Conservation (phyloP, 106 monocot genomes). For the Xerophyta viscosa region DNA sequence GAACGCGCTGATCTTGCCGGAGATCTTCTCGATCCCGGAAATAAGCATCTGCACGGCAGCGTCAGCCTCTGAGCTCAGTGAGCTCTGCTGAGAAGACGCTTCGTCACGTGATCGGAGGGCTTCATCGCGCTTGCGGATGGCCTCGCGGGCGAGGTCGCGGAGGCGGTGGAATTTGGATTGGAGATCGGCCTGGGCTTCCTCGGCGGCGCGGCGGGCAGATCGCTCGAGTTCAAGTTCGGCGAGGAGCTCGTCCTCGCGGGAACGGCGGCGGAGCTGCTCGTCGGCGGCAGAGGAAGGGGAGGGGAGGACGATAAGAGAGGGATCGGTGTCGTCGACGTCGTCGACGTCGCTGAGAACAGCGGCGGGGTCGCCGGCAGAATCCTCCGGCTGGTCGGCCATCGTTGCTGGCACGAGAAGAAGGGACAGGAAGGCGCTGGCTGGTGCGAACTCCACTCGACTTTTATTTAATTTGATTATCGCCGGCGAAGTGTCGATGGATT, state of each 20-base stretch:
- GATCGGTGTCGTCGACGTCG: constrained; percentile 33
- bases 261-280: constrained; percentile 7
- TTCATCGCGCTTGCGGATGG: constrained; percentile 23
- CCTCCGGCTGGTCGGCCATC: too few relatives aligned
- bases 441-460: too few relatives aligned
- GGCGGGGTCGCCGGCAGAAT: constrained; percentile 19
- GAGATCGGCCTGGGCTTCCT: constrained; percentile 29
- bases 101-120: constrained; percentile 18
- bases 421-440: too few relatives aligned
- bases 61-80: constrained; percentile 40
- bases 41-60: constrained; percentile 70
- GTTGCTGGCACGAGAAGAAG: too few relatives aligned
- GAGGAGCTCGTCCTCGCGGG: constrained; percentile 39
- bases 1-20: constrained; percentile 40
- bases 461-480: too few relatives aligned
- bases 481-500: too few relatives aligned
- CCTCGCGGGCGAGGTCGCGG: constrained; percentile 34
- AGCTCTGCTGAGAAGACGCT: constrained; percentile 14
- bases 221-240: constrained; percentile 77
- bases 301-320: constrained; percentile 9
- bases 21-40: constrained; percentile 75
- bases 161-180: constrained; percentile 39
- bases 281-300: background rate
- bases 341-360: constrained; percentile 85
- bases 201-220: constrained; percentile 37